Base-by-base conservation (phyloP, 2,329 filamentous ascomycete genomes). In the Alternaria angustiovoidea region DNA sequence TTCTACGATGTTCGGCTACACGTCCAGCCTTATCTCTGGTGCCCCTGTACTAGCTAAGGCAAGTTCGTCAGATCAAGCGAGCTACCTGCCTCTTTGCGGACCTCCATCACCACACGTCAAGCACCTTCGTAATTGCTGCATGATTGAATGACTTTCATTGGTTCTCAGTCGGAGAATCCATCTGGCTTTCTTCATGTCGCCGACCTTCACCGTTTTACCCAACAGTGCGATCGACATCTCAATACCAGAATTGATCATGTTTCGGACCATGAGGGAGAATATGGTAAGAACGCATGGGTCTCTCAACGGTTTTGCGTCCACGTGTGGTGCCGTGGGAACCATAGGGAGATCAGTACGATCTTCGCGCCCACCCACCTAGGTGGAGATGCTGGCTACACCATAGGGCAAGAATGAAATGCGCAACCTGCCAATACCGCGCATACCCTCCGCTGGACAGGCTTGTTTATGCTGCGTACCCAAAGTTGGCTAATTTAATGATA, bases 241-340 rank as follows among this genome's bases (percentile, higher is more conserved):
- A 20, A 59, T 56, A 44, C 46, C 22, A 14, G 36, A 14, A 51
- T 51, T 51, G 24, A 34, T n/a, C 18, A 32, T 48, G n/a, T 30
- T 42, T 51, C 43, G 32, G 43, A 49, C 39, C n/a, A 39, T 16
- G 18, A 39, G 53, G 4, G n/a, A 41, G 43, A 41, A 46, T 36
- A 30, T 3, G 20, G 51, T 42, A 54, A 54, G 38, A 22, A 38
- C 44, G 52, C 52, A 46, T 56, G 30, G 52, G 34, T 44, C 52
- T 41, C 30, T 30, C 44, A 59, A 56, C 57, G 52, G 52, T 47
- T 51, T 48, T 59, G 52, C 57, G 41, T 38, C 52, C 57, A 59
- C 52, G 52, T 59, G 57, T 30, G 46, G 24, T 59, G 42, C 52
- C n/a, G 49, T 41, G 54, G 38, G 42, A 34, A 34, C 24, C 20